Percentiles rank a stretch among this genome's conserved stretches.
These are phyloP conservation scores for Rheum nobile DNA, from an alignment of 148 eudicot species.

Conservation along the genomic window DNA sequence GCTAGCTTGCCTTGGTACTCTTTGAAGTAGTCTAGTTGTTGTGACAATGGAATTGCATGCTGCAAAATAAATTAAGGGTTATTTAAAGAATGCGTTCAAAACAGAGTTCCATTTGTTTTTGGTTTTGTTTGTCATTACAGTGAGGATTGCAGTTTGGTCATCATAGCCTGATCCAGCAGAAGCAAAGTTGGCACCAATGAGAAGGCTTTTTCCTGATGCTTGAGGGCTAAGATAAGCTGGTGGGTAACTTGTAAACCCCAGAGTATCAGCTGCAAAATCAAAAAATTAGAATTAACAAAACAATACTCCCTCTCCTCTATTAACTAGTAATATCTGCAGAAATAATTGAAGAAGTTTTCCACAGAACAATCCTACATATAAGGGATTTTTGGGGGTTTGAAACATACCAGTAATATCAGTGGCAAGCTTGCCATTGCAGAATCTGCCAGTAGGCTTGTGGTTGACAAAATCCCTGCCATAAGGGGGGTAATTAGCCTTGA, in stretches of 20 bases:
- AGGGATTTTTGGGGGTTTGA: neutral
- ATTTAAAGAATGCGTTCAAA: too few species aligned
- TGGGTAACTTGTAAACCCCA: slow-evolving; percentile 77
- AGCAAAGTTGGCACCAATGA: slow-evolving; percentile 80
- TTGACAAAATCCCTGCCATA: slow-evolving; percentile 73
- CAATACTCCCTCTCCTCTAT: too few species aligned
- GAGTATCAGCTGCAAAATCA: slow-evolving; percentile 54
- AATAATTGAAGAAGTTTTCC: neutral
- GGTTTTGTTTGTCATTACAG: too few species aligned
- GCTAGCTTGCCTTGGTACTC: slow-evolving; percentile 72
- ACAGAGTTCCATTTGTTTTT: too few species aligned
- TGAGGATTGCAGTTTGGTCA: slow-evolving; percentile 61
- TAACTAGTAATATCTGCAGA: too few species aligned
- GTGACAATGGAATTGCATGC: slow-evolving; percentile 79
- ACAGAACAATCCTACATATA: neutral
- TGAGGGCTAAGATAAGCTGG: slow-evolving; percentile 91
- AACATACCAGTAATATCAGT: slow-evolving; percentile 85
- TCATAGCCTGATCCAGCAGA: slow-evolving; percentile 95
- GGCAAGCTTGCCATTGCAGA: slow-evolving; percentile 93
- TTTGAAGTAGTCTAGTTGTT: slow-evolving; percentile 63
- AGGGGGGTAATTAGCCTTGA: slow-evolving; percentile 84
- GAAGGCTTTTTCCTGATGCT: slow-evolving; percentile 84
- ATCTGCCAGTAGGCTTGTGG: slow-evolving; percentile 77
- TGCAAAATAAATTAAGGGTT: slow-evolving; percentile 17
- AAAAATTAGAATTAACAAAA: neutral